Percentiles rank a stretch among this genome's conserved stretches.
These are phyloP conservation scores for Cordyceps tenuipes DNA, from an alignment of 2,329 filamentous ascomycete genomes.

Conservation along the genomic window DNA sequence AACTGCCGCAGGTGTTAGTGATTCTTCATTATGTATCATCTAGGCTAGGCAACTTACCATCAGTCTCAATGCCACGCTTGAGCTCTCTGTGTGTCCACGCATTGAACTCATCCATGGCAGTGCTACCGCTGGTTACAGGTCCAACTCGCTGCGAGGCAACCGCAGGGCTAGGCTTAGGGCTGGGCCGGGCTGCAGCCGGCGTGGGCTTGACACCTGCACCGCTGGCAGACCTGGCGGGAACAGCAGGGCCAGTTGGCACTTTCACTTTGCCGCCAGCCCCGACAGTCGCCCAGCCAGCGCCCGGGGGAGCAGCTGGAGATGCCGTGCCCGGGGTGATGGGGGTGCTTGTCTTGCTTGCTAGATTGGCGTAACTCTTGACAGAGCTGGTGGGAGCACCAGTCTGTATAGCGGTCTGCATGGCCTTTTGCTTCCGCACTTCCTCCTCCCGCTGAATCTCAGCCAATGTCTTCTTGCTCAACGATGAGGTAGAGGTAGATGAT, in stretches of 20 bases:
- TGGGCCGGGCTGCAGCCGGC: conserved; percentile 42
- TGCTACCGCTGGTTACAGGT: conserved; percentile 29
- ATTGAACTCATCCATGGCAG: conserved; percentile 81
- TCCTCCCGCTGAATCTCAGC: conserved; percentile 97
- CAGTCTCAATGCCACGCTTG: conserved; percentile 57
- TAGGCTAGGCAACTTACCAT: conserved; percentile 35
- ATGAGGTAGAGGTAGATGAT: conserved; percentile 9
- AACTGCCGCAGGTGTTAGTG: conserved; percentile 37
- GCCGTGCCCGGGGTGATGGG: conserved; percentile 25
- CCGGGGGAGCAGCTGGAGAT: conserved; percentile 32
- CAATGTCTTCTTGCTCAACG: conserved; percentile 70
- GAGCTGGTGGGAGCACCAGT: conserved; percentile 38
- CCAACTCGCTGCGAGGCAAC: not conserved
- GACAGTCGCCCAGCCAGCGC: conserved; percentile 81
- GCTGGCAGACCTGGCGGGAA: conserved; percentile 38
- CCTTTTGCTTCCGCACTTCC: conserved; percentile 77
- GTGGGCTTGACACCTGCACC: conserved; percentile 32
- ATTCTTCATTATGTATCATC: not conserved
- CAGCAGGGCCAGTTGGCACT: conserved; percentile 52
- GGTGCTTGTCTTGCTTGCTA: conserved; percentile 63
- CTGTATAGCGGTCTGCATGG: conserved; percentile 42
- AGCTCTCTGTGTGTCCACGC: conserved; percentile 86
- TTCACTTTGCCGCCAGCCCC: conserved; percentile 91
- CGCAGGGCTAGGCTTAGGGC: conserved; percentile 36
- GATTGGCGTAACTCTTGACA: conserved; percentile 88